A percentile compares a stretch with the other conserved stretches of the same genome.
Conservation (phyloP, 2,329 filamentous ascomycete genomes). For the Fusarium keratoplasticum region DNA sequence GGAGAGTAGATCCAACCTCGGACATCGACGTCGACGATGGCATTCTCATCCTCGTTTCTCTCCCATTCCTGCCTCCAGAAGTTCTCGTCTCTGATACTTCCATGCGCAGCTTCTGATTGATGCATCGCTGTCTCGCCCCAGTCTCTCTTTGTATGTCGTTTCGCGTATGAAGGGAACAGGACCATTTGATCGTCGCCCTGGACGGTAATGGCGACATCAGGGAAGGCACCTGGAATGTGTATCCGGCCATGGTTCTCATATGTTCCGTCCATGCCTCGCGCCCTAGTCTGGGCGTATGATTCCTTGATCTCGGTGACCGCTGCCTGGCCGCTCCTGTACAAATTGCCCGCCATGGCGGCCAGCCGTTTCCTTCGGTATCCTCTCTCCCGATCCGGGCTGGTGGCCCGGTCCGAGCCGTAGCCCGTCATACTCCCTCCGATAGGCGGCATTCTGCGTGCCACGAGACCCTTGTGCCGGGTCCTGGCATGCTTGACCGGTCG, state of each 20-base stretch:
- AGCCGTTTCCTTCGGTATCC: conserved; percentile 84
- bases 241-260: conserved; percentile 47
- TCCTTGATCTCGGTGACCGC: conserved; percentile 70
- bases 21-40: conserved; percentile 93
- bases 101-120: conserved; percentile 47
- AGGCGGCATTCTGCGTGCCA: conserved; percentile 46
- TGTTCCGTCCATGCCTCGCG: conserved; percentile 46
- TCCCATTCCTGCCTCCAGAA: conserved; percentile 86
- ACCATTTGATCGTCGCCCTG: conserved; percentile 92
- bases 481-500: conserved; percentile 48
- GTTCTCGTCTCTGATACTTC: conserved; percentile 70
- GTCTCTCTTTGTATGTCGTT: conserved; percentile 71
- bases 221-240: conserved; percentile 80
- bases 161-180: conserved; percentile 92
- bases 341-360: conserved; percentile 70
- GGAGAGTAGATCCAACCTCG: conserved; percentile 95
- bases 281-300: conserved; percentile 67
- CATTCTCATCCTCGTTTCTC: conserved; percentile 81
- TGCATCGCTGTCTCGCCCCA: conserved; percentile 48
- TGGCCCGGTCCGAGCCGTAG: conserved; percentile 46
- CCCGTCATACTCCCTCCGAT: conserved; percentile 38
- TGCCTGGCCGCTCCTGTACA: conserved; percentile 67
- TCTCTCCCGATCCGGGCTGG: conserved; percentile 61
- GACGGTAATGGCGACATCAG: conserved; percentile 83
- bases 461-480: conserved; percentile 46